Percentiles rank a stretch among this genome's conserved stretches.
These are phyloP conservation scores for Cladophialophora carrionii DNA, from an alignment of 2,329 filamentous ascomycete species.

Conservation along the genomic window DNA sequence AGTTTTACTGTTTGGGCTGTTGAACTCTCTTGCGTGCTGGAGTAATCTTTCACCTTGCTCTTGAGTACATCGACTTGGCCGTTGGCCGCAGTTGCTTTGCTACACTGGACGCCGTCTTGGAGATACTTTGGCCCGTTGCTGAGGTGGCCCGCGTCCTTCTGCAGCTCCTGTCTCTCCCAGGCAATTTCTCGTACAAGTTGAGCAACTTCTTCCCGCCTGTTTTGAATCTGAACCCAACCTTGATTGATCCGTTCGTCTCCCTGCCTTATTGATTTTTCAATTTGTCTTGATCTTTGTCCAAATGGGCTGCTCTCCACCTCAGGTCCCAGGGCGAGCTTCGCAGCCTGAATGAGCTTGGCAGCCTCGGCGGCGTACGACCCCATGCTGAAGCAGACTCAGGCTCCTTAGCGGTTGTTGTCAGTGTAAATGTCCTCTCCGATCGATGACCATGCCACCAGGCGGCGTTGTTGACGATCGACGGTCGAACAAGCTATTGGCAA, in stretches of 20 bases:
- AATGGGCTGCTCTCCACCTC: neutral
- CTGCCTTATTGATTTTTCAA: too few species aligned
- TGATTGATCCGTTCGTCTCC: too few species aligned
- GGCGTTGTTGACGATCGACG: neutral
- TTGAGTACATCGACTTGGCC: neutral
- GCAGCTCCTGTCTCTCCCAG: too few species aligned
- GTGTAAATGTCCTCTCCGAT: too few species aligned
- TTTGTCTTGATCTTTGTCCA: too few species aligned
- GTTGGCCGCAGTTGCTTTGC: neutral
- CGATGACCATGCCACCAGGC: too few species aligned
- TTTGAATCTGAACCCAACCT: too few species aligned
- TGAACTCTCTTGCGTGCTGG: neutral
- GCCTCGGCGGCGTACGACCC: neutral
- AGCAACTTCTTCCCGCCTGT: too few species aligned
- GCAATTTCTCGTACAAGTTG: too few species aligned
- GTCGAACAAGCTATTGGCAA: neutral
- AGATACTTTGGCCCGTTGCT: neutral
- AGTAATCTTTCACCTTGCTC: neutral
- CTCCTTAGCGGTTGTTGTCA: neutral
- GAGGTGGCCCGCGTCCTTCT: neutral
- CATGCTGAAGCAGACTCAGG: neutral
- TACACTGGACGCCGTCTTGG: neutral
- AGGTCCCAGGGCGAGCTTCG: neutral
- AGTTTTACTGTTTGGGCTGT: neutral
- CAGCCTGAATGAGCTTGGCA: neutral